Conservation (phyloP, 164 flowering plant species). For the Magnolia changhungtana region DNA sequence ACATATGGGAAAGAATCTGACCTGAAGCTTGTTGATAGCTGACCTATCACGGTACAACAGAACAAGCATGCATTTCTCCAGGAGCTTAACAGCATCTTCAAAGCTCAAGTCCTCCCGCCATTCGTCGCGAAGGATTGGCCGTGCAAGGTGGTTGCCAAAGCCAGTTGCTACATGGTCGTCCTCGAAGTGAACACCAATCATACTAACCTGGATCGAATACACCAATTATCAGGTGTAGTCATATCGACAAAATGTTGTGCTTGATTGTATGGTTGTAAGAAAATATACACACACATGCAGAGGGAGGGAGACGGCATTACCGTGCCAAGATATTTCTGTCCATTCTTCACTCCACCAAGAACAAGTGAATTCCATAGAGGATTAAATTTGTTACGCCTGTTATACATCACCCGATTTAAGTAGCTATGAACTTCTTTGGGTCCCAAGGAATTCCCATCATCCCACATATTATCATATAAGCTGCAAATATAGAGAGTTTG, state of each 20-base stretch:
- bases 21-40: slow-evolving; percentile 97
- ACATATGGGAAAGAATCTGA: slow-evolving; percentile 14
- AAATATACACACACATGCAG: not conserved
- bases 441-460: slow-evolving; percentile 92
- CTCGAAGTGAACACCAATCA: slow-evolving; percentile 94
- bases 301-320: slow-evolving; percentile 28
- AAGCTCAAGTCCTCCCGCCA: slow-evolving; percentile 83
- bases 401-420: slow-evolving; percentile 47
- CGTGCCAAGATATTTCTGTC: slow-evolving; percentile 91
- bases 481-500: slow-evolving; percentile 34
- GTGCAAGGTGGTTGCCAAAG: slow-evolving; percentile 94
- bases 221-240: not conserved
- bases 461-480: slow-evolving; percentile 96
- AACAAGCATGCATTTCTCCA: slow-evolving; percentile 96
- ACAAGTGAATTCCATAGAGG: slow-evolving; percentile 98
- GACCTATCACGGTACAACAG: slow-evolving; percentile 93
- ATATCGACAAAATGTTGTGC: not conserved
- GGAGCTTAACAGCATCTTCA: slow-evolving; percentile 85
- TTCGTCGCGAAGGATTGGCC: slow-evolving; percentile 88
- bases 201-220: slow-evolving; percentile 57
- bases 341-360: slow-evolving; percentile 92
- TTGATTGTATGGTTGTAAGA: not conserved
- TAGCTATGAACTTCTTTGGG: slow-evolving; percentile 94
- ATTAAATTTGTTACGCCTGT: slow-evolving; percentile 38
- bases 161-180: slow-evolving; percentile 95